phyloP scores from a whole-genome alignment of 768 basidiomycete species.

The Mycena rosella region DNA sequence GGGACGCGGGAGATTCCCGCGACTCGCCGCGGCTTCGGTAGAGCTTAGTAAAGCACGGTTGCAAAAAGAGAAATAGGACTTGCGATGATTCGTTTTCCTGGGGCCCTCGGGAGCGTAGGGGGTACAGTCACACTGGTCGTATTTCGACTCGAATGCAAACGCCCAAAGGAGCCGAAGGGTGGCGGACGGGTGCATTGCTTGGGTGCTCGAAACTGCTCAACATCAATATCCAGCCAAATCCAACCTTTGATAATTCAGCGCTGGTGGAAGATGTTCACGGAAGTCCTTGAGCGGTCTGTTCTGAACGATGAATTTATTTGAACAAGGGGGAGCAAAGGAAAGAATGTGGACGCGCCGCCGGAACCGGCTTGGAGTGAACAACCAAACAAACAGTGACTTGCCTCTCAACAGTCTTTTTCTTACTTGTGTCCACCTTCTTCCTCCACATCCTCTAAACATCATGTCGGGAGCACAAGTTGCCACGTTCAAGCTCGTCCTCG shows the following conservation, averaged over 20 bases:
- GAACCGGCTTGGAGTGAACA: neutral
- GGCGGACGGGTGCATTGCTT: too few relatives aligned
- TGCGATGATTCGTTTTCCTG: neutral
- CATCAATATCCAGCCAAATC: too few relatives aligned
- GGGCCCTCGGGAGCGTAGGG: neutral
- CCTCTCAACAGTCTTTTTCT: slow-evolving; percentile 35
- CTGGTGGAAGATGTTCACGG: neutral
- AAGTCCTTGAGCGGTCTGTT: neutral
- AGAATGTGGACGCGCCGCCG: neutral
- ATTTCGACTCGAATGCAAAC: neutral
- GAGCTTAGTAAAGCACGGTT: neutral
- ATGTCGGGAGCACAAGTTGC: slow-evolving; percentile 72
- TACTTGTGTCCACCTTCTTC: slow-evolving; percentile 11
- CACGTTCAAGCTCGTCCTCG: slow-evolving; percentile 99
- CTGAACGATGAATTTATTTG: neutral
- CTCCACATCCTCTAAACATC: slow-evolving; percentile 33
- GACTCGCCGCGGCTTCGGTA: neutral
- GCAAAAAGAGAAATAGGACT: neutral
- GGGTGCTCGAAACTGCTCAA: too few relatives aligned
- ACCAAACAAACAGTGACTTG: slow-evolving; percentile 21
- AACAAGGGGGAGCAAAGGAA: neutral
- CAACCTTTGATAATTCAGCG: neutral
- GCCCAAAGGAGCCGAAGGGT: too few relatives aligned
- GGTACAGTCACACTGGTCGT: neutral
- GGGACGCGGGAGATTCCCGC: too few relatives aligned